These are phyloP conservation scores for Pilobolus umbonatus DNA, from an alignment of 192 early-diverging fungal genomes.

Conservation along the genomic window DNA sequence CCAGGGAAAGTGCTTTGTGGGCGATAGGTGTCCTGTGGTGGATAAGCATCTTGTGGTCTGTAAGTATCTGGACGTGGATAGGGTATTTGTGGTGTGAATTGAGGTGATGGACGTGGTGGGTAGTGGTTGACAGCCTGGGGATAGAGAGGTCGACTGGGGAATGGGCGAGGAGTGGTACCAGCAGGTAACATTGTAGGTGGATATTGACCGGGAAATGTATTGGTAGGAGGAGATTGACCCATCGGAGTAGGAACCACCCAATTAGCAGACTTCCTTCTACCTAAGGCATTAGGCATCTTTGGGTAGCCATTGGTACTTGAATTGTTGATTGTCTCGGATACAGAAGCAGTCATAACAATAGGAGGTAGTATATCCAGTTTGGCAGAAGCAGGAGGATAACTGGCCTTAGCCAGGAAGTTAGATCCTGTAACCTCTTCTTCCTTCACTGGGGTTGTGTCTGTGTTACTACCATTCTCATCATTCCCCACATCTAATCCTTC, in stretches of 20 bases:
- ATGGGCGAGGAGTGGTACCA: too few relatives aligned
- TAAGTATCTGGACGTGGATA: background rate
- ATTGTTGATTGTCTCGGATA: too few relatives aligned
- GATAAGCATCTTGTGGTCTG: background rate
- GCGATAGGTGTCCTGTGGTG: background rate
- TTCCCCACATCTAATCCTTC: background rate
- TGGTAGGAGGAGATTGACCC: background rate
- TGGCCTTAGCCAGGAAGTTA: too few relatives aligned
- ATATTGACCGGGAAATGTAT: too few relatives aligned
- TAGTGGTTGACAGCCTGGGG: too few relatives aligned
- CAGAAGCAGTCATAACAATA: too few relatives aligned
- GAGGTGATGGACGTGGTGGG: background rate
- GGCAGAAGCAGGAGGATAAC: too few relatives aligned
- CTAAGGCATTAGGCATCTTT: background rate
- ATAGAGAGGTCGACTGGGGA: too few relatives aligned
- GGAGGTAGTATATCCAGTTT: too few relatives aligned
- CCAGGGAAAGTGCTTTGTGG: too few relatives aligned
- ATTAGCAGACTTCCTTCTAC: background rate
- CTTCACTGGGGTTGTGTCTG: background rate
- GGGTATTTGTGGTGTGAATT: background rate
- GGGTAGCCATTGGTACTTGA: too few relatives aligned
- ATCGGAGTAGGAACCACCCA: background rate
- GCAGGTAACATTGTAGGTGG: too few relatives aligned
- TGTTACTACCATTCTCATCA: background rate
- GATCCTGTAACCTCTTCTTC: background rate